phyloP scores from a whole-genome alignment of 2,329 filamentous ascomycete genomes.

The Stachybotrys chartarum region DNA sequence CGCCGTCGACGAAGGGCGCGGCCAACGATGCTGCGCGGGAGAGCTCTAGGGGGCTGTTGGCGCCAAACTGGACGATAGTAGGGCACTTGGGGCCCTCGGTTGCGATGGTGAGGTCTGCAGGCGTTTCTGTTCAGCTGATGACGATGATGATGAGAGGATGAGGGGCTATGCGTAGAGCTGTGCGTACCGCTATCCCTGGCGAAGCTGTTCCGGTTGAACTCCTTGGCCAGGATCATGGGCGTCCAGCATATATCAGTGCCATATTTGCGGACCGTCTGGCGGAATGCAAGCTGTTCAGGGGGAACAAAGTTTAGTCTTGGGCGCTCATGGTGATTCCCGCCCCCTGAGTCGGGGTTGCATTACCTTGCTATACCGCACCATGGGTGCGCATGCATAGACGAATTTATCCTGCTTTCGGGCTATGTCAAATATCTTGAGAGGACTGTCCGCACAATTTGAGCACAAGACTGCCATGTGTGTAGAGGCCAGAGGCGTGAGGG shows the following conservation, averaged over 20 bases:
- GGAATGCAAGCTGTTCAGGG: constrained; percentile 53
- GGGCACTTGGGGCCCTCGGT: constrained; percentile 44
- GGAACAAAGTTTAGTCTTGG: neutral
- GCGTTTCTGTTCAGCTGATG: neutral
- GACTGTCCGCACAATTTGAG: constrained; percentile 27
- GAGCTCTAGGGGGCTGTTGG: constrained; percentile 54
- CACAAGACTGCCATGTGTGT: neutral
- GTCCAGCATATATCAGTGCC: constrained; percentile 63
- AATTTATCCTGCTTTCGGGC: constrained; percentile 45
- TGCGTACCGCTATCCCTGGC: constrained; percentile 52
- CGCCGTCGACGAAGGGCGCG: constrained; percentile 53
- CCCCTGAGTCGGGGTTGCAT: neutral
- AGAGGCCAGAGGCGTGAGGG: neutral
- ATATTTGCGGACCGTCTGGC: constrained; percentile 58
- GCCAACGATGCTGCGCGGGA: constrained; percentile 55
- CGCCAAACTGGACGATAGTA: constrained; percentile 62
- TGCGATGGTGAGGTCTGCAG: constrained; percentile 52
- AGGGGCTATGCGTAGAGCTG: neutral
- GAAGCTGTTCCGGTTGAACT: constrained; percentile 55
- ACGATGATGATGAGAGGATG: neutral
- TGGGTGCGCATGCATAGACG: constrained; percentile 56
- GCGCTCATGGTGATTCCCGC: too few relatives aligned
- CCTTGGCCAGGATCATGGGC: constrained; percentile 64
- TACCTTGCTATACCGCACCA: constrained; percentile 60
- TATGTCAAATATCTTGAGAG: constrained; percentile 51